A percentile compares a stretch with the other conserved stretches of the same genome.
These are phyloP conservation scores for Auricularia cornea DNA, from an alignment of 768 basidiomycete genomes.

Conservation along the genomic window DNA sequence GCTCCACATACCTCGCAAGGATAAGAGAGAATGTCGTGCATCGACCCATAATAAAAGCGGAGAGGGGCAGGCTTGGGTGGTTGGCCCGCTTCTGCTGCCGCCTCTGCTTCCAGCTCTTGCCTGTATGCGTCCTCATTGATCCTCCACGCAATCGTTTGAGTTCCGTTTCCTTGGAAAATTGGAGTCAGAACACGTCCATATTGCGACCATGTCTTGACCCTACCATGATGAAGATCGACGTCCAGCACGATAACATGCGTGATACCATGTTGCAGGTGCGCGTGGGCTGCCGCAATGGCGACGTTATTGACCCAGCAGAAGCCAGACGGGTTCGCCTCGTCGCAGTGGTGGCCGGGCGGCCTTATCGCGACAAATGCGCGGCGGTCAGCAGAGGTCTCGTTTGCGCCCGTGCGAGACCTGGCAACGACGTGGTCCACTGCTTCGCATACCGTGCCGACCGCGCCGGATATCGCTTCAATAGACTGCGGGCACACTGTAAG, in stretches of 20 bases:
- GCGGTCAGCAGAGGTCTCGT: conserved; percentile 9
- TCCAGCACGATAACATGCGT: conserved; percentile 81
- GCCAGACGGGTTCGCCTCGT: conserved; percentile 80
- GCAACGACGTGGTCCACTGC: conserved; percentile 70
- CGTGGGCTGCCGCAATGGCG: conserved; percentile 82
- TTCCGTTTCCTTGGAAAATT: conserved; percentile 67
- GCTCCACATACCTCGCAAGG: conserved; percentile 66
- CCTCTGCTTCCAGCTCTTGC: conserved; percentile 49
- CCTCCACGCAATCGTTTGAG: conserved; percentile 85
- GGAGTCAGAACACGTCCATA: background rate
- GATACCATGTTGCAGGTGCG: conserved; percentile 71
- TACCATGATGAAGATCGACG: conserved; percentile 87
- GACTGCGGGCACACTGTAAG: conserved; percentile 67
- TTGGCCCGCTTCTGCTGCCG: conserved; percentile 25
- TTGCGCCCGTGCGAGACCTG: conserved; percentile 1
- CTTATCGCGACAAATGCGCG: conserved; percentile 76
- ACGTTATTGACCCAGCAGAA: conserved; percentile 98
- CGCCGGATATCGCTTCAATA: conserved; percentile 69
- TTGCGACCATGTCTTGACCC: conserved; percentile 10
- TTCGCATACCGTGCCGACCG: conserved; percentile 77
- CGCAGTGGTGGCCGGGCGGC: conserved; percentile 93
- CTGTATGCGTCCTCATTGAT: conserved; percentile 84
- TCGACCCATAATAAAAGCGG: conserved; percentile 77
- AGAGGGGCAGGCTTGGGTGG: conserved; percentile 35
- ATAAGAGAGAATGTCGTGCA: conserved; percentile 90